Base-by-base conservation (phyloP, 2,329 filamentous ascomycete genomes). In the Didymosphaeria variabile region DNA sequence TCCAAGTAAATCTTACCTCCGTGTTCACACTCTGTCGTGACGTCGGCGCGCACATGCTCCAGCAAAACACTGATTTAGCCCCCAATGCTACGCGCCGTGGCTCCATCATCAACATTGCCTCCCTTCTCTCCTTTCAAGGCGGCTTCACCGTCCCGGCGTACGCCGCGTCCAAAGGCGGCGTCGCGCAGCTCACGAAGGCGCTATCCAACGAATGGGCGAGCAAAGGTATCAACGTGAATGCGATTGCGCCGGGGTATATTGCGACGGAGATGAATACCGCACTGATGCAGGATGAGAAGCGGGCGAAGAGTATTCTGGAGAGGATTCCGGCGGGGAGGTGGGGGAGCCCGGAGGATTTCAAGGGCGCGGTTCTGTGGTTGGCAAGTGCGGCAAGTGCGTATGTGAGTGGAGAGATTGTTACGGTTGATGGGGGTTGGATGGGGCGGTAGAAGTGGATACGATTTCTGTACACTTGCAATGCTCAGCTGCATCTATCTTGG, bases 351-450 rank as follows among this genome's bases (percentile, higher is more conserved):
- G 92, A 96, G 29, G 94, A 97, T 71, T 97, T 97, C 77, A 94
- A 94, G 82, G 93, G 93, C 0, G 89, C 87, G 0, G 85, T 90
- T 0, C 90, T 97, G 31, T 97, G 88, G 72, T 80, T 97, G 64
- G 91, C 91, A 1, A 90, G 91, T 71, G 85, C 81, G 74, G 91
- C 90, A n/a, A 92, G 91, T 74, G 87, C 83, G 10, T 97, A 97
- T 80, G 90, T 97, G 40, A 92, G 86, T 67, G 93, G 93, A 0
- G 91, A 97, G 79, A 83, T 93, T 5, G 74, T 97, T 68, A 90
- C 91, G 29, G 91, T 97, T 50, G 94, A 97, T 79, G 93, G 93
- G 8, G 93, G 93, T 12, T 97, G 92, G 93, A 96, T 97, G 93
- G 93, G 91, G 1, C 84, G 92, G 83, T 96, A 82, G 61, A 53